Evolutionary conservation across 106 monocot genomes (phyloP), one percentile per base, ranked within the genome.

Genomic region (Phalaenopsis aphrodite): DNA sequence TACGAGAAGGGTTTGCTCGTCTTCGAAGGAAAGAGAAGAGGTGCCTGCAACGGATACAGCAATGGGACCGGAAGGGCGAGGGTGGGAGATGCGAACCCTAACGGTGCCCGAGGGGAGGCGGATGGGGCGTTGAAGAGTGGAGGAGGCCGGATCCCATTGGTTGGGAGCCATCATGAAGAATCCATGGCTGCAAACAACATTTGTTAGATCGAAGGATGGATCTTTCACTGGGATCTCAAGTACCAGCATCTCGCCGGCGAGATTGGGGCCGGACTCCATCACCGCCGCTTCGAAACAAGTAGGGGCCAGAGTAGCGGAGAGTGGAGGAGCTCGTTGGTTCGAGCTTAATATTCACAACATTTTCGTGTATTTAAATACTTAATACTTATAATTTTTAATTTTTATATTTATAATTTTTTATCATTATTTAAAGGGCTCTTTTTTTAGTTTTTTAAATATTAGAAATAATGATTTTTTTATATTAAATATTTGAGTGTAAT

Each of bases 121-220:
- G 66, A 95, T 90, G 18, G 94, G 94, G 19, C 92, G 92, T 41
- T 45, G 77, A 80, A 92, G 83, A 74, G 87, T 82, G 46, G 65
- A 74, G 48, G 90, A 81, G 64, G 74, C 15, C 0, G 94, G 90
- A 83, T 90, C 87, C 94, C 94, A 95, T 21, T 56, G 80, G 75
- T 95, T 95, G 61, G 94, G 95, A 2, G 95, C 90, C 95, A 92
- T 95, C 95, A 95, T 95, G 90, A 95, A 95, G 18, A 95, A 85
- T 4, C 95, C 94, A 75, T 95, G 95, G 88, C 92, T 95, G 90
- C 95, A 95, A 52, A 92, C 95, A 2, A 88, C 84, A 65, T 77
- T 90, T 83, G 78, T 82, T 55, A 95, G 84, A 71, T 90, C 84
- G 85, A 95, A 95, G 58, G 45, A 11, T 5, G 72, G 67, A n/a